A percentile compares a stretch with the other conserved stretches of the same genome.
These are phyloP conservation scores for Candolleomyces aberdarensis DNA, from an alignment of 768 basidiomycete genomes.

Conservation along the genomic window DNA sequence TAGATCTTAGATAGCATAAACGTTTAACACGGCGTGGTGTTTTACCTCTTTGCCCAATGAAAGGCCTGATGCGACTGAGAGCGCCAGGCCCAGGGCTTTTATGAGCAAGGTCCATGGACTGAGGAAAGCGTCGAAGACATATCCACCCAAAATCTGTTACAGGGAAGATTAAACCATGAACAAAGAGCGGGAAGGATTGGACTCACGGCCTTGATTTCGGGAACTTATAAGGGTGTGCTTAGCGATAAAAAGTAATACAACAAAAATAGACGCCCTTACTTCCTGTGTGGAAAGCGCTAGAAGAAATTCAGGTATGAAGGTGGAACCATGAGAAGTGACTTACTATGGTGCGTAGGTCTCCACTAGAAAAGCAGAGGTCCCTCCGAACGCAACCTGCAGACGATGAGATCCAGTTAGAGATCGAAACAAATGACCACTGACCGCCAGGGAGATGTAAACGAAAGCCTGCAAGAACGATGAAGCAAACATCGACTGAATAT, in stretches of 20 bases:
- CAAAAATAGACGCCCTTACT: constrained; percentile 41
- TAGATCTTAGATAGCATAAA: background rate
- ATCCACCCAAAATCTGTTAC: constrained; percentile 71
- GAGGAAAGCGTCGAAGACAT: constrained; percentile 85
- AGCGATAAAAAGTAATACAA: background rate
- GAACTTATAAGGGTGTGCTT: constrained; percentile 41
- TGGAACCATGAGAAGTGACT: constrained; percentile 19
- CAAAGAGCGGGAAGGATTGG: background rate
- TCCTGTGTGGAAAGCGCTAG: constrained; percentile 75
- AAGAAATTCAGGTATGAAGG: background rate
- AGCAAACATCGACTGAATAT: constrained; percentile 51
- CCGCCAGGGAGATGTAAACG: constrained; percentile 62
- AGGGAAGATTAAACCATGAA: background rate
- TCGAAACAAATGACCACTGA: constrained; percentile 31
- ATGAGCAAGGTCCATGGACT: constrained; percentile 83
- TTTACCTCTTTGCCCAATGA: constrained; percentile 80
- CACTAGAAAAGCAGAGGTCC: constrained; percentile 62
- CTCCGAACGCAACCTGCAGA: constrained; percentile 55
- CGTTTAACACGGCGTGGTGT: constrained; percentile 12
- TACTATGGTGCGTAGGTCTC: constrained; percentile 69
- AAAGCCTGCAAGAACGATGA: constrained; percentile 63
- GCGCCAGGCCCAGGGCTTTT: constrained; percentile 78
- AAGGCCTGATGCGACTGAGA: constrained; percentile 82
- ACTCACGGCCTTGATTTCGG: constrained; percentile 75
- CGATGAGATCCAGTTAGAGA: constrained; percentile 2